Evolutionary conservation across 306 rosid genomes (phyloP), one percentile per base, ranked within the genome.

Genomic region (Rosa persica): DNA sequence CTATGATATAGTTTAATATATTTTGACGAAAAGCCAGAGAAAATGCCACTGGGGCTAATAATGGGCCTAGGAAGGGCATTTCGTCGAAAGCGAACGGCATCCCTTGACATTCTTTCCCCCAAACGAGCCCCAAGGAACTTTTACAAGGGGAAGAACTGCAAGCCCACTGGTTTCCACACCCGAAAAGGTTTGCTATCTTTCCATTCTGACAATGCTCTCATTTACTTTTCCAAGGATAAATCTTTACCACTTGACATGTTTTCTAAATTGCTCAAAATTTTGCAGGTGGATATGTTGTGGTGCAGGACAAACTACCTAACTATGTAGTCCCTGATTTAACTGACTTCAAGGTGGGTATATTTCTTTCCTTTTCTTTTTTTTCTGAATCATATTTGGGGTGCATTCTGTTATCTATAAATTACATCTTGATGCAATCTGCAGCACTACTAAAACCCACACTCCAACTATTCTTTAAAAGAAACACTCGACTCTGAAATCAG

Each of bases 131-230:
- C 97, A 8, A 78, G 93, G 46, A 90, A 89, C 72, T 94, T 84
- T 70, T 94, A 92, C 76, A 92, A 92, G 88, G 98, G 96, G 52
- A 94, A 92, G 72, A 92, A 92, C 51, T 94, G 98, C 93, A 87
- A 86, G 54, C 96, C 98, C 47, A 94, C 97, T 70, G 97, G 97
- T 74, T 94, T 94, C 80, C 90, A 88, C 81, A 92, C 96, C 57
- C 90, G 92, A 67, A 92, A 94, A 88, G 96, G 97, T 90, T 80
- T 78, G 72, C 67, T 17, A 42, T 34, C 44, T 22, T 36, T 73
- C 36, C 52, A 4, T 0, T 12, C 27, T 42, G 20, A 27, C 1
- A 27, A 25, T 30, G 36, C 39, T 38, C 57, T 16, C 40, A 0
- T 58, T 34, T 22, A 23, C 3, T 20, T 34, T 15, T 78, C 9